These are phyloP conservation scores for Citrus reticulata DNA, from an alignment of 345 rosid genomes.

Conservation along the genomic window DNA sequence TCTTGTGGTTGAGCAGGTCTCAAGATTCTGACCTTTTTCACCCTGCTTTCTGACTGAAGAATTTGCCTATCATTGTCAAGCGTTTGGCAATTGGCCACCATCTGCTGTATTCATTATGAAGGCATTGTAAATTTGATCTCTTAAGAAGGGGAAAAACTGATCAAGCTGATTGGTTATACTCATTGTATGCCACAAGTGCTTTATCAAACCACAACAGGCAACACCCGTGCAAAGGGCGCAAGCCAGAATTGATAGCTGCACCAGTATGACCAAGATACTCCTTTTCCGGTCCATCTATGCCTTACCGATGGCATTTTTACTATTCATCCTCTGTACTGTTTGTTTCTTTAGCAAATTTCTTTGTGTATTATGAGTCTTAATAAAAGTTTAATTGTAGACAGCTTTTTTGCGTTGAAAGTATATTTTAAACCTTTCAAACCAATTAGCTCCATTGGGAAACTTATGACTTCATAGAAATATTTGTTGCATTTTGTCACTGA, in stretches of 20 bases:
- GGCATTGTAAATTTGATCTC: slow-evolving; percentile 3
- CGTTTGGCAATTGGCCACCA: neutral
- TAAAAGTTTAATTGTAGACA: neutral
- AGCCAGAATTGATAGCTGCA: too few species aligned
- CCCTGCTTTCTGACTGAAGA: neutral
- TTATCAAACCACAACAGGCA: too few species aligned
- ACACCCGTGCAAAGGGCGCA: too few species aligned
- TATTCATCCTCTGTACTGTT: too few species aligned
- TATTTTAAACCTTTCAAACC: neutral
- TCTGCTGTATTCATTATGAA: neutral
- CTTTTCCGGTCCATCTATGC: too few species aligned
- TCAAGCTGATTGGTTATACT: slow-evolving; percentile 25
- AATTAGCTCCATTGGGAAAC: neutral
- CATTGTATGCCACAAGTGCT: slow-evolving; percentile 1
- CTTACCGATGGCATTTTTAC: too few species aligned
- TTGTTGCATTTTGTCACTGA: too few species aligned
- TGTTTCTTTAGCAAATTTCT: neutral
- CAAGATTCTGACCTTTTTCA: neutral
- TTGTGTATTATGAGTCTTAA: neutral
- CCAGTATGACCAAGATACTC: too few species aligned
- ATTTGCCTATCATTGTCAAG: neutral
- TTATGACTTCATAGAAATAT: too few species aligned
- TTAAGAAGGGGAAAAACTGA: slow-evolving; percentile 26
- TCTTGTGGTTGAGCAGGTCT: neutral
- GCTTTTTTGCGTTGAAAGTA: neutral